Conservation (phyloP, 805 yeast genomes). For the Saccharomycopsis synnaedendra region DNA sequence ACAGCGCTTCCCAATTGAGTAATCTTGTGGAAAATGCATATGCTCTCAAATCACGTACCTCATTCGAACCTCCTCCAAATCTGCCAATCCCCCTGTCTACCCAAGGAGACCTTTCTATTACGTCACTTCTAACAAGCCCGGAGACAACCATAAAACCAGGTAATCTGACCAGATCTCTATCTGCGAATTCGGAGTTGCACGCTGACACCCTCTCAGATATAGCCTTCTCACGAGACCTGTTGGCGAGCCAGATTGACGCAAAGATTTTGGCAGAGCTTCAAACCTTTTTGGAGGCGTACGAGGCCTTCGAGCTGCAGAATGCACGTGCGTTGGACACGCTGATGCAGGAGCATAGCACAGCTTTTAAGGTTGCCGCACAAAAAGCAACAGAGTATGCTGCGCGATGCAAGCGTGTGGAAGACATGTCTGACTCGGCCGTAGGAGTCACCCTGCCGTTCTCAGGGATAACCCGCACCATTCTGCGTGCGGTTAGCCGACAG, state of each 20-base stretch:
- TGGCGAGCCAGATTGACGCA: slow-evolving; percentile 10
- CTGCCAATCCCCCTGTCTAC: background rate
- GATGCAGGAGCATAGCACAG: slow-evolving; percentile 4
- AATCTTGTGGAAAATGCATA: slow-evolving; percentile 12
- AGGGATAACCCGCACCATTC: slow-evolving; percentile 3
- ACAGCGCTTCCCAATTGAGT: background rate
- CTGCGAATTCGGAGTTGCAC: slow-evolving; percentile 14
- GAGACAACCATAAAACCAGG: background rate
- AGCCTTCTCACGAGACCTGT: slow-evolving; percentile 10
- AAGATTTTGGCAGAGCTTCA: slow-evolving; percentile 10
- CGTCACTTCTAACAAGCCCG: background rate
- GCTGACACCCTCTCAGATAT: slow-evolving; percentile 14
- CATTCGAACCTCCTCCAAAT: background rate
- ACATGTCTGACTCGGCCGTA: background rate
- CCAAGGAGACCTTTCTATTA: background rate
- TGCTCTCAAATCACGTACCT: background rate
- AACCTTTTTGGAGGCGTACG: slow-evolving; percentile 3
- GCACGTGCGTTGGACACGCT: too few species aligned
- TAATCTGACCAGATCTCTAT: slow-evolving; percentile 4
- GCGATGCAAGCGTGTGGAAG: slow-evolving; percentile 12
- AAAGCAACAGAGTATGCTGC: slow-evolving; percentile 10
- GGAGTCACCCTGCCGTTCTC: slow-evolving; percentile 4
- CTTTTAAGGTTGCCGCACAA: slow-evolving; percentile 1
- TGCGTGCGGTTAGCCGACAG: slow-evolving; percentile 14
- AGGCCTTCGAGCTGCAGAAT: background rate